Base-by-base conservation (phyloP, 1,284 basidiomycete genomes). In the Sphaerobolus stellatus region DNA sequence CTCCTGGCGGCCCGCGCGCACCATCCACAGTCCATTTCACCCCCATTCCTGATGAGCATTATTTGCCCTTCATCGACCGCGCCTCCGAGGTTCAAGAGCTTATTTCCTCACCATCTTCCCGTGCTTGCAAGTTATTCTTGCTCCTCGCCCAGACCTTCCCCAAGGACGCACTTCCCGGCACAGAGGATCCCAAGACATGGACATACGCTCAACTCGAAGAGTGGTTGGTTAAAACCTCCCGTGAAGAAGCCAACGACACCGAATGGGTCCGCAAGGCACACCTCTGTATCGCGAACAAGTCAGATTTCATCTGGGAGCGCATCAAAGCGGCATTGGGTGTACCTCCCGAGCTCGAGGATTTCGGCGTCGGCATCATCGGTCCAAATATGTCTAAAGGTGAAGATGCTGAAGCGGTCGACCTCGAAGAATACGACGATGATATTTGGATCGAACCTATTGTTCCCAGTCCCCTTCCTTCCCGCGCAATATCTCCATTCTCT, bases 231-330 rank as follows among this genome's bases (percentile, higher is more conserved):
- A 72, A 72, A 40, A 71, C 84, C 28, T 78, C 84, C 57, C 79
- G 89, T 6, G 74, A 80, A 36, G 69, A 78, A 25, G 80, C 75
- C 0, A 72, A 80, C 7, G 89, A 92, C 61, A 71, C 74, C 11
- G 62, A 79, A 30, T 92, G 87, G 86, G 80, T 83, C 43, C 72
- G 75, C 58, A 77, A 78, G 27, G 77, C 81, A 1, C 80, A 86
- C n/a, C 77, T 74, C 52, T 90, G 86, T 63, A 78, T 92, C 61
- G 72, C 86, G 18, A 68, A 77, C 18, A 84, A 83, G 60, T 86
- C 84, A 24, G 88, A 92, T 66, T 78, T 89, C 48, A 84, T 91
- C 57, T 92, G 88, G 88, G 89, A 91, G 67, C 79, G 88, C 50
- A 73, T 91, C 64, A 90, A 90, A 66, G 86, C 83, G 30, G 87